These are phyloP conservation scores for Oropetium thomaeum DNA, from an alignment of 176 grass and related monocot genomes.

Conservation along the genomic window DNA sequence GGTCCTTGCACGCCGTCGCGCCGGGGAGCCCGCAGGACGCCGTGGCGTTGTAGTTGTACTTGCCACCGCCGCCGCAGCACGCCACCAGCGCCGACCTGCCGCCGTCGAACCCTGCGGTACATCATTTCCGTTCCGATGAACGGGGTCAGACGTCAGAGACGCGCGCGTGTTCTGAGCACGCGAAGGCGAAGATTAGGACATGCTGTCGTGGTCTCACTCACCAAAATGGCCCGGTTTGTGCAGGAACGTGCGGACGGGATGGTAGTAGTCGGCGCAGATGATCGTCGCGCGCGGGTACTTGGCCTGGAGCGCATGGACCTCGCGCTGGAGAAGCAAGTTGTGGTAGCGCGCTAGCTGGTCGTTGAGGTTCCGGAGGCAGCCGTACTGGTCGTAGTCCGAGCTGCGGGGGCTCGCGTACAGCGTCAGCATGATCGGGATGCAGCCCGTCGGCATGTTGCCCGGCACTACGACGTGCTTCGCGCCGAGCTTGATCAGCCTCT, in stretches of 20 bases:
- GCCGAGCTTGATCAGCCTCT: conserved; percentile 45
- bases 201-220: too few relatives aligned
- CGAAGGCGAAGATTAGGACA: too few relatives aligned
- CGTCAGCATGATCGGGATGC: conserved; percentile 34
- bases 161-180: too few relatives aligned
- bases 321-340: conserved; percentile 20
- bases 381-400: conserved; percentile 34
- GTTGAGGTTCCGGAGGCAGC: conserved; percentile 48
- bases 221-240: conserved; percentile 3
- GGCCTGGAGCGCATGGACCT: not conserved
- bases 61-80: conserved; percentile 45
- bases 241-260: not conserved
- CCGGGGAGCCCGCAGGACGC: conserved; percentile 32
- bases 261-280: conserved; percentile 37
- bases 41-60: conserved; percentile 42
- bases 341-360: conserved; percentile 28
- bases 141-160: too few relatives aligned
- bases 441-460: conserved; percentile 42
- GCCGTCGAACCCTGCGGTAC: conserved; percentile 3
- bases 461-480: conserved; percentile 37
- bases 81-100: conserved; percentile 12
- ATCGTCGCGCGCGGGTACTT: conserved; percentile 19
- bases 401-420: conserved; percentile 31
- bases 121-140: too few relatives aligned
- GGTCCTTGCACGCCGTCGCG: conserved; percentile 25